Percentiles rank a stretch among this genome's conserved stretches.
Evolutionary conservation across 2,329 filamentous ascomycete genomes (phyloP).

Genomic region (Aspergillus fumigatiaffinis): DNA sequence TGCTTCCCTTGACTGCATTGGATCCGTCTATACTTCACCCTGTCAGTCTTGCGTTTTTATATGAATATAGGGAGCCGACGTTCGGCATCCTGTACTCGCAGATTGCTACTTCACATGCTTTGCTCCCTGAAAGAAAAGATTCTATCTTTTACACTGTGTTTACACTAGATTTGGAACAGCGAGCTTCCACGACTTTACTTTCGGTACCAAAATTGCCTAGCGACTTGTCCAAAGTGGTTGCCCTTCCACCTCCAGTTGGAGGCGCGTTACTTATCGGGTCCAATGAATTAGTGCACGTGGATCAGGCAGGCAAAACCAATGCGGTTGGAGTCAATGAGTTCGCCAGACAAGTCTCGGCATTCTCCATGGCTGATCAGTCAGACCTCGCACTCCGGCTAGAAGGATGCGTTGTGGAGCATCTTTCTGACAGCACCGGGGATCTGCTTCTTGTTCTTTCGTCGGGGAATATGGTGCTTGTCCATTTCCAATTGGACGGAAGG

Average conservation of each 20-base stretch:
- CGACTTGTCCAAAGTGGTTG: conserved; percentile 77
- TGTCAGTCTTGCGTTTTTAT: conserved; percentile 84
- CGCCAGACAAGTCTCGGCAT: conserved; percentile 75
- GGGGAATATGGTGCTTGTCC: conserved; percentile 70
- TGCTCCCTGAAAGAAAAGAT: conserved; percentile 74
- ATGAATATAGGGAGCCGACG: conserved; percentile 96
- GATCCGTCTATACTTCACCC: conserved; percentile 85
- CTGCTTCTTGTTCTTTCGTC: conserved; percentile 76
- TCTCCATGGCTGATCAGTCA: conserved; percentile 81
- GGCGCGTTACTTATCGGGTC: conserved; percentile 80
- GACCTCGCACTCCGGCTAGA: conserved; percentile 76
- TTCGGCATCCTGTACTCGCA: conserved; percentile 89
- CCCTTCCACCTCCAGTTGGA: conserved; percentile 80
- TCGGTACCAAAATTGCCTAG: conserved; percentile 82
- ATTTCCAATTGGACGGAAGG: conserved; percentile 82
- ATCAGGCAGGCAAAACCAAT: conserved; percentile 90
- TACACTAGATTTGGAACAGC: conserved; percentile 88
- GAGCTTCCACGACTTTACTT: conserved; percentile 85
- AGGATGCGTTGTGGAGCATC: conserved; percentile 69
- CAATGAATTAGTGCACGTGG: conserved; percentile 91
- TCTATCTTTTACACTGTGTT: conserved; percentile 89
- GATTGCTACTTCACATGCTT: conserved; percentile 65
- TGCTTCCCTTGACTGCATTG: conserved; percentile 81
- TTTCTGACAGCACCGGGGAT: conserved; percentile 75
- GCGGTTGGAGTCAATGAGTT: conserved; percentile 91